Conservation (phyloP, 2,329 filamentous ascomycete species). For the Zasmidium cellare region DNA sequence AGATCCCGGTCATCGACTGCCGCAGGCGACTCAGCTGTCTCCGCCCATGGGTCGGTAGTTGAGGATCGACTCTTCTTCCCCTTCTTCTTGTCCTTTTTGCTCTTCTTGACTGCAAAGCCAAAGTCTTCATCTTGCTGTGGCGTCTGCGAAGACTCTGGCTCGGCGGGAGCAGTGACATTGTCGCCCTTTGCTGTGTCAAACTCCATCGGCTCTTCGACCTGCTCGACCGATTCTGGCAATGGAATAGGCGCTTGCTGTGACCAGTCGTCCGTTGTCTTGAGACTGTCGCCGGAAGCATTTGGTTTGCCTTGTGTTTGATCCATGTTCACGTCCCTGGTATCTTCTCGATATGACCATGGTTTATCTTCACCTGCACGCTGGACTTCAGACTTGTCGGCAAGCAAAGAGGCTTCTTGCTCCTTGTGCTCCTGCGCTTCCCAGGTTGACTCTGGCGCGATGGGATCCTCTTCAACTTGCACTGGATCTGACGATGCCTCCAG, state of each 20-base stretch:
- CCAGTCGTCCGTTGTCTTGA: too few relatives aligned
- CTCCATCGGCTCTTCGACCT: background rate
- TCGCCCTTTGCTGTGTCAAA: background rate
- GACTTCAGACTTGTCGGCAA: too few relatives aligned
- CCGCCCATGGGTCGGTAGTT: conserved; percentile 4
- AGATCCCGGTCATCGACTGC: conserved; percentile 1
- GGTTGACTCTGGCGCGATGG: background rate
- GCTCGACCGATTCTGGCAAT: too few relatives aligned
- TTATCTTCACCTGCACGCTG: too few relatives aligned
- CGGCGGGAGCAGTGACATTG: background rate
- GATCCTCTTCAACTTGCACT: conserved; percentile 1
- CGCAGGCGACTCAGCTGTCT: background rate
- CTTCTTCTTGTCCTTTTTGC: conserved; percentile 35
- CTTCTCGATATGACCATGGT: too few relatives aligned
- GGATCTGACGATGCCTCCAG: background rate
- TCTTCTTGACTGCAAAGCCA: conserved; percentile 23
- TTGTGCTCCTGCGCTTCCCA: background rate
- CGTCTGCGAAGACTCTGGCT: background rate
- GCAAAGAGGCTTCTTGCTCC: too few relatives aligned
- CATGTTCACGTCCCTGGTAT: too few relatives aligned
- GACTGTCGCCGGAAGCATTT: too few relatives aligned
- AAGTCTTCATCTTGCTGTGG: conserved; percentile 7
- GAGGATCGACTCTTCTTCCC: conserved; percentile 19
- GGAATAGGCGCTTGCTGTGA: too few relatives aligned
- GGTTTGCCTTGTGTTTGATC: too few relatives aligned